Evolutionary conservation across 176 grass and related monocot genomes (phyloP), one percentile per base, ranked within the genome.

Genomic region (Triticum urartu): DNA sequence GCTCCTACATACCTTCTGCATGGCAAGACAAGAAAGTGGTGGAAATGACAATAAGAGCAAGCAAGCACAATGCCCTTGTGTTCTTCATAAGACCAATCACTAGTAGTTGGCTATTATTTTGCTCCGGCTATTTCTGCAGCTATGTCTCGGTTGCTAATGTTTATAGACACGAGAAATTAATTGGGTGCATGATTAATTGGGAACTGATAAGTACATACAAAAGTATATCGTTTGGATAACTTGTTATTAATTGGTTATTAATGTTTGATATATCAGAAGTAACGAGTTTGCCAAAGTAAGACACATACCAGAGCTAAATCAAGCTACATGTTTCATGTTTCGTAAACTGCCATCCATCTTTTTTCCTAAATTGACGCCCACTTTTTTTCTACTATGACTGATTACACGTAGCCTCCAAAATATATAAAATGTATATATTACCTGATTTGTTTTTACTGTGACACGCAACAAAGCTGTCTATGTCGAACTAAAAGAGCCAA

Each of bases 21-120:
- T 43, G 69, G 12, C 69, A 72, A 4, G 69, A 43, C 69, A 72
- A 7, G 21, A 24, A 72, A 72, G 69, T 13, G 5, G 1, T 24
- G 69, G 69, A 72, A 11, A 72, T 72, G 69, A 72, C 21, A 72
- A 43, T 72, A 72, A 72, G 21, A 72, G 21, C 69, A 7, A 72
- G 11, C 69, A 42, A 72, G 21, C 36, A 72, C 36, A 72, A 43
- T 13, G 38, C 20, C 34, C 69, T 24, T 43, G 38, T 72, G 21
- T 72, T 43, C 20, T 24, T 72, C 38, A 72, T 43, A 24, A 43
- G 36, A 38, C 20, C 21, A 38, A 72, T 43, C 38, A 0, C 40
- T 72, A 43, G 33, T 9, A 71, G 35, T 5, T 71, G 4, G 34
- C 34, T 71, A n/a, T 24, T 72, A 22, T 72, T 43, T 3, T 72